Percentiles rank a stretch among this genome's conserved stretches.
phyloP scores from a whole-genome alignment of 78 protist species.

The Speleostelium caveatum region DNA sequence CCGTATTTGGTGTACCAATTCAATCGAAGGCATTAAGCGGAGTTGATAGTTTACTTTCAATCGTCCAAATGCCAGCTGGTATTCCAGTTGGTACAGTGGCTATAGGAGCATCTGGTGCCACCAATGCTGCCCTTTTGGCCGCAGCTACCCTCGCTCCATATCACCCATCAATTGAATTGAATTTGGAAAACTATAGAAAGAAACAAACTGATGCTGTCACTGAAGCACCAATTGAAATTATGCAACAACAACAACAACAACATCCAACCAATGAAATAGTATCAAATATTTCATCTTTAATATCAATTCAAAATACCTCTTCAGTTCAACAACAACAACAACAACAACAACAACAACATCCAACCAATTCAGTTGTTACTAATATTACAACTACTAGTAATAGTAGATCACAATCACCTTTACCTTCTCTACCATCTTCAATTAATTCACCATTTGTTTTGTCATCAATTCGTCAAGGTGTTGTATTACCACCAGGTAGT shows the following conservation, averaged over 20 bases:
- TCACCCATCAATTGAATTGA: constrained; percentile 48
- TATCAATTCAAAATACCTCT: not conserved
- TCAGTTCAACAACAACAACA: not conserved
- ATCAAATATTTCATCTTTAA: not conserved
- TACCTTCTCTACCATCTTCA: constrained; percentile 21
- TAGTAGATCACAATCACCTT: constrained; percentile 43
- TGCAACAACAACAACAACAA: not conserved
- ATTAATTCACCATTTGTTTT: constrained; percentile 45
- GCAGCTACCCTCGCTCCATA: constrained; percentile 75
- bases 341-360: not conserved
- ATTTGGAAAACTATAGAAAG: constrained; percentile 51
- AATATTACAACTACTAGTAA: not conserved
- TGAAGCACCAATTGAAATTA: constrained; percentile 52
- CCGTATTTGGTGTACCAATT: constrained; percentile 96
- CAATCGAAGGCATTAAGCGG: constrained; percentile 85
- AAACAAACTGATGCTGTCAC: constrained; percentile 83
- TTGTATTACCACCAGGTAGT: constrained; percentile 72
- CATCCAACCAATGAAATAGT: no score
- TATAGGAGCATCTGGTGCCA: constrained; percentile 83
- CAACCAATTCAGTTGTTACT: not conserved
- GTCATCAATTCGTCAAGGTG: constrained; percentile 33
- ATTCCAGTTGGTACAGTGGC: constrained; percentile 86
- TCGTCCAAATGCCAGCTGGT: constrained; percentile 92
- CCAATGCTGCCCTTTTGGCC: constrained; percentile 75
- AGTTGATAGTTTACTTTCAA: constrained; percentile 90